Base-by-base conservation (phyloP, 805 yeast genomes). In the Lachancea quebecensis region DNA sequence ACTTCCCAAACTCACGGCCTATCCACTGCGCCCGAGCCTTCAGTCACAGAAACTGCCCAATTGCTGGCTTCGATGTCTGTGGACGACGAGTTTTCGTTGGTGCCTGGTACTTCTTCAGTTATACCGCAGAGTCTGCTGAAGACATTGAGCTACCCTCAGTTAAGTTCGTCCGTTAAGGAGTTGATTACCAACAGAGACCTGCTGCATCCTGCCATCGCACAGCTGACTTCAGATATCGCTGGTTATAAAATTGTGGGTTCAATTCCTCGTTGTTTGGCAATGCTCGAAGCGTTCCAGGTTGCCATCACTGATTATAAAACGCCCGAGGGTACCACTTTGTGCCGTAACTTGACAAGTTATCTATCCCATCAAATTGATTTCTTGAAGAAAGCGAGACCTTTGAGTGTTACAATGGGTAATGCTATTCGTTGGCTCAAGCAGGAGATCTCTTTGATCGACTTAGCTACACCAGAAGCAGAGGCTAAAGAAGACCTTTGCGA, bases 351-450 rank as follows among this genome's bases (percentile, higher is more conserved):
- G 57, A 88, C 96, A 0, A 81, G 83, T 29, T 91, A 89, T 63
- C 72, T 93, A 47, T 81, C 95, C 10, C 87, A 85, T 59, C 99
- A 93, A 67, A 93, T 93, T 52, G 99, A 91, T 62, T 87, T 85
- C 54, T 71, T 93, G 55, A 91, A 87, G 57, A 79, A 87, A 9
- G 90, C 96, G 2, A 78, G 99, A 51, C 97, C 98, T 1, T 72
- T 93, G 40, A 81, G 93, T 45, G 85, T 90, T 2, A 78, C 96
- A 1, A 93, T 93, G 99, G 99, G 99, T 44, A 93, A 90, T 68
- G 91, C 97, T 2, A 93, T 93, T 53, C 79, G 99, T 57, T 90
- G 97, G 96, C 74, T 93, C 51, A 93, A 93, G 60, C 98, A 91
- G 69, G 91, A 86, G 62, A 91, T 93, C 45, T 80, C 96, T 0